These are phyloP conservation scores for Knufia fluminis DNA, from an alignment of 2,329 filamentous ascomycete species.

Conservation along the genomic window DNA sequence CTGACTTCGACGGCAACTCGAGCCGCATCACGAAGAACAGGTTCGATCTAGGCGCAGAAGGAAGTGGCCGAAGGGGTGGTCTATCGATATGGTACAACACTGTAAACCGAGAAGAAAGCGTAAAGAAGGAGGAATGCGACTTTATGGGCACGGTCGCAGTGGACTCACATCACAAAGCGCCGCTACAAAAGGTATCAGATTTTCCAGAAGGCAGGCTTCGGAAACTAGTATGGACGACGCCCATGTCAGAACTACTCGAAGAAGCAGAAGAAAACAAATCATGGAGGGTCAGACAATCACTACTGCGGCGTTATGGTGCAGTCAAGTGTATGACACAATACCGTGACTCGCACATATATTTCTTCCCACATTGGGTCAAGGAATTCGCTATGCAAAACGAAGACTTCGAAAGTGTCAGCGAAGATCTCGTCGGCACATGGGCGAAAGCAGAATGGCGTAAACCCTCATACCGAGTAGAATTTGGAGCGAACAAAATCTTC, in stretches of 20 bases:
- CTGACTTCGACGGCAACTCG: slow-evolving; percentile 22
- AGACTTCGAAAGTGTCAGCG: slow-evolving; percentile 74
- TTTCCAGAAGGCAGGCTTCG: slow-evolving; percentile 43
- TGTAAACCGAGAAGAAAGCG: slow-evolving; percentile 56
- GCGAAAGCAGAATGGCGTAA: slow-evolving; percentile 88
- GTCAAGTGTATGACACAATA: slow-evolving; percentile 75
- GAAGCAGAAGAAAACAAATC: slow-evolving; percentile 57
- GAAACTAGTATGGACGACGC: slow-evolving; percentile 76
- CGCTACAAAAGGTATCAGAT: slow-evolving; percentile 50
- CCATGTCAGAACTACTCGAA: slow-evolving; percentile 82
- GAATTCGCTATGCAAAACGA: slow-evolving; percentile 74
- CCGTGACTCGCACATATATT: slow-evolving; percentile 87
- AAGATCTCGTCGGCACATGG: slow-evolving; percentile 92
- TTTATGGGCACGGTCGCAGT: slow-evolving; percentile 73
- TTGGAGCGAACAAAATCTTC: slow-evolving; percentile 45
- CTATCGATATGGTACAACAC: slow-evolving; percentile 89
- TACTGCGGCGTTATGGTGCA: slow-evolving; percentile 64
- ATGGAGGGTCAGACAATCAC: slow-evolving; percentile 63
- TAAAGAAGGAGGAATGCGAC: slow-evolving; percentile 88
- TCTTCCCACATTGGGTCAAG: slow-evolving; percentile 86
- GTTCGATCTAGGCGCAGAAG: slow-evolving; percentile 44
- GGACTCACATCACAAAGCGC: slow-evolving; percentile 39
- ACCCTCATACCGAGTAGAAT: slow-evolving; percentile 18
- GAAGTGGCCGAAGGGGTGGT: slow-evolving; percentile 60
- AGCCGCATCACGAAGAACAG: slow-evolving; percentile 34